Evolutionary conservation across 768 basidiomycete species (phyloP), one percentile per base, ranked within the genome.

Genomic region (Agrocybe pediades): DNA sequence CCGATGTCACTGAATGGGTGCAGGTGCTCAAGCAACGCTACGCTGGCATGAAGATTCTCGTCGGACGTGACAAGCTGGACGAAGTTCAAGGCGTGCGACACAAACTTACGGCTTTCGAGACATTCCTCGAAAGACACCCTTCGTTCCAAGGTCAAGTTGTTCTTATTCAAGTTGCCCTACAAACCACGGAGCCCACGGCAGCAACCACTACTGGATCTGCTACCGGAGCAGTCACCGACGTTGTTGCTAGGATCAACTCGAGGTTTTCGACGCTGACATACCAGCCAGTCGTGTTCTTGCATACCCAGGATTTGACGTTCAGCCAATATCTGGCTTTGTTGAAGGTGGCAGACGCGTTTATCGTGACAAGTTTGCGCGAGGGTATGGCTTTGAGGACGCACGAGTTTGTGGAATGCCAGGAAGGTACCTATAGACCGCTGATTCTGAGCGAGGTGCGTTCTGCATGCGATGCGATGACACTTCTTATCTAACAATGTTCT

Each of bases 41-140:
- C 63, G 78, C 82, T 0, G 93, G 90, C 1, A 88, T 91, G 83
- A 91, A 90, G 72, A 77, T 94, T 62, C 81, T 95, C 45, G 92
- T 95, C 0, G 93, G 92, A 0, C 74, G 92, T 2, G 92, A 95
- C 68, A 95, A 95, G 70, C 78, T 95, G 24, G 92, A 95, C 64
- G 90, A 89, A 63, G 79, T 94, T 51, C 90, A 91, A 72, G 82
- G 39, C 17, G 45, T 46, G 15, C 78, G 84, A 15, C 88, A 94
- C 55, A 95, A 95, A 67, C 77, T 95, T 46, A 78, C 85, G 42
- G 90, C 92, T 0, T 95, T 94, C 62, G 92, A 94, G 63, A 70
- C 75, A 15, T 93, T 95, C 75, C 74, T 95, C 47, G 87, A 88
- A 56, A 83, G 82, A 60, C 74, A 88, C 57, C 88, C 89, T n/a